Conservation (phyloP, 1,139 yeast genomes). For the Magnusiomyces starmeri region DNA sequence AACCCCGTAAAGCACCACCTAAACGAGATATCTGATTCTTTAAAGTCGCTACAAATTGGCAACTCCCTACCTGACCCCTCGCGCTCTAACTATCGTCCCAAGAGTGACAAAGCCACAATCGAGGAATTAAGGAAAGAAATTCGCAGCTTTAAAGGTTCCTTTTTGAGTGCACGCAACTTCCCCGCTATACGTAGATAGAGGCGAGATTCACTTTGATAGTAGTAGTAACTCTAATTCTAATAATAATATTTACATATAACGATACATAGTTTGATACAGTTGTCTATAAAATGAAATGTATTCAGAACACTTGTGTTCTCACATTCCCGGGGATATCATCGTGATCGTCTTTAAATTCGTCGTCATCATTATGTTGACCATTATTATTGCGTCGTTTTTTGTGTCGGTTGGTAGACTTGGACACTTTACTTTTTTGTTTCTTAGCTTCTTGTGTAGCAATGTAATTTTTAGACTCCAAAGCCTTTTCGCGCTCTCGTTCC, state of each 20-base stretch:
- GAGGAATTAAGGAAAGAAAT: slow-evolving; percentile 31
- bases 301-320: slow-evolving; percentile 8
- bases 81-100: too few relatives aligned
- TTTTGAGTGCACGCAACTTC: slow-evolving; percentile 22
- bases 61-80: too few relatives aligned
- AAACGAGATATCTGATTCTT: neutral
- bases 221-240: too few relatives aligned
- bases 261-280: neutral
- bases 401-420: neutral
- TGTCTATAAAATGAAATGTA: neutral
- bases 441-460: slow-evolving; percentile 8
- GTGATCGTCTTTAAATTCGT: neutral
- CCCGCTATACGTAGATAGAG: slow-evolving; percentile 4
- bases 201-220: too few relatives aligned
- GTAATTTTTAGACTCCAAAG: slow-evolving; percentile 28
- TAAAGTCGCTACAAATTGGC: neutral
- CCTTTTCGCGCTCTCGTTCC: slow-evolving; percentile 23
- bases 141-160: slow-evolving; percentile 30
- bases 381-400: neutral
- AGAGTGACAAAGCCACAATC: slow-evolving; percentile 11
- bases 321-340: neutral
- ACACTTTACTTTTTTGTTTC: neutral
- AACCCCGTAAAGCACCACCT: neutral
- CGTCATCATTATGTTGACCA: neutral
- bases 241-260: neutral